These are phyloP conservation scores for Tympanopsis confertula DNA, from an alignment of 2,329 filamentous ascomycete genomes.

Conservation along the genomic window DNA sequence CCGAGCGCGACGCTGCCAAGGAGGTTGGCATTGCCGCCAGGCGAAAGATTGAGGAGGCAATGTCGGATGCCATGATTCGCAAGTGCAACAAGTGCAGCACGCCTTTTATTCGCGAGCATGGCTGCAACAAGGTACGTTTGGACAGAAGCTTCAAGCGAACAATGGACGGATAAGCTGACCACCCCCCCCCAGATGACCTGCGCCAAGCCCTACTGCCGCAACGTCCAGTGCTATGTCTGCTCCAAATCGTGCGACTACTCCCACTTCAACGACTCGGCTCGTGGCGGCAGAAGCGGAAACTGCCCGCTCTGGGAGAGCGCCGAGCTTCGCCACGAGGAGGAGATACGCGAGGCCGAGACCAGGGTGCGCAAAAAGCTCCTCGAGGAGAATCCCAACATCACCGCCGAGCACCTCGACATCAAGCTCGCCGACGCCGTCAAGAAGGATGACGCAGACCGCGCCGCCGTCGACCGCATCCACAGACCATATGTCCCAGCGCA, in stretches of 20 bases:
- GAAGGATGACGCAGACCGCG: conserved; percentile 21
- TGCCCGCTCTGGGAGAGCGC: conserved; percentile 60
- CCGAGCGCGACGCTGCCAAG: conserved; percentile 20
- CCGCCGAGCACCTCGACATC: conserved; percentile 43
- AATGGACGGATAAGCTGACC: no score
- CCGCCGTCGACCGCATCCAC: neutral
- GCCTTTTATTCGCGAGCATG: conserved; percentile 67
- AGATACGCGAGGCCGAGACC: conserved; percentile 50
- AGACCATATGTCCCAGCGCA: neutral
- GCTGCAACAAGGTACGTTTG: no score
- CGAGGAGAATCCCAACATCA: conserved; percentile 48
- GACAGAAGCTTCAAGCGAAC: no score
- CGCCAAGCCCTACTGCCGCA: conserved; percentile 34
- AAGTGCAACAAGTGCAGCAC: conserved; percentile 59
- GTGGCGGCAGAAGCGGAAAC: conserved; percentile 35
- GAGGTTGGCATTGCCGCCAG: conserved; percentile 50
- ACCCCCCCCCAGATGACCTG: conserved; percentile 68
- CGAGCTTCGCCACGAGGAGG: conserved; percentile 47
- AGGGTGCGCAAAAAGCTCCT: conserved; percentile 40
- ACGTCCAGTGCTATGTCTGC: conserved; percentile 61
- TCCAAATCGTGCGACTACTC: conserved; percentile 52
- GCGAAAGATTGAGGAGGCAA: conserved; percentile 69
- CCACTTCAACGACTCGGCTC: conserved; percentile 51
- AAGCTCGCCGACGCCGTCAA: conserved; percentile 41
- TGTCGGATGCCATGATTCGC: conserved; percentile 68